Evolutionary conservation across 2,329 filamentous ascomycete genomes (phyloP), one percentile per base, ranked within the genome.

Genomic region (Simplicillium sp.): DNA sequence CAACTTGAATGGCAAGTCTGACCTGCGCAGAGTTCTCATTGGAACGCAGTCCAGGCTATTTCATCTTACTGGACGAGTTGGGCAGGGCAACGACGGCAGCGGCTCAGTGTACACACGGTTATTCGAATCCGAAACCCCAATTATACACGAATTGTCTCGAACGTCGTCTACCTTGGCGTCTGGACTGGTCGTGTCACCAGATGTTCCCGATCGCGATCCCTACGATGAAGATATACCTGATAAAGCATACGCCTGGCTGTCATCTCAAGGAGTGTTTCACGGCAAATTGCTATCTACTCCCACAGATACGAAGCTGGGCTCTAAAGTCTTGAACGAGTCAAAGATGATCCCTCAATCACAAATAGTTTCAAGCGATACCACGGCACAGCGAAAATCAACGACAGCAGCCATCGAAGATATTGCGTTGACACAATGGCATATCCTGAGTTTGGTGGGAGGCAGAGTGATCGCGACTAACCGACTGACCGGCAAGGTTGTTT

Each of bases 361-460:
- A 43, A 75, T 97, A 34, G 77, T 85, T 2, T 72, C 77, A 3
- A 71, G 78, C 1, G 81, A 88, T 46, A 74, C 75, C 8, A 66
- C 77, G 2, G 75, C 75, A 45, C 82, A 82, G 17, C 77, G 73
- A 46, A 82, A 78, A 46, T 62, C 80, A 29, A 71, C 78, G 0
- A 74, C 84, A 40, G 87, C 94, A 44, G 72, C 77, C 1, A 81
- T 96, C 32, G 79, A 82, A 33, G 86, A 86, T 1, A 82, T 95
- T 58, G 80, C 84, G 0, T 67, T 98, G 47, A 94, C 89, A 6
- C 88, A 95, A 54, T 98, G 92, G 84, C 92, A 98, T 58, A 80
- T 96, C 38, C 62, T 98, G 16, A 79, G 82, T 48, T 70, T 98
- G 0, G 77, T 94, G 2, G 89, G 92, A 44, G 84, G 82, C 3